Base-by-base conservation (phyloP, 306 rosid species). In the Urtica urens region DNA sequence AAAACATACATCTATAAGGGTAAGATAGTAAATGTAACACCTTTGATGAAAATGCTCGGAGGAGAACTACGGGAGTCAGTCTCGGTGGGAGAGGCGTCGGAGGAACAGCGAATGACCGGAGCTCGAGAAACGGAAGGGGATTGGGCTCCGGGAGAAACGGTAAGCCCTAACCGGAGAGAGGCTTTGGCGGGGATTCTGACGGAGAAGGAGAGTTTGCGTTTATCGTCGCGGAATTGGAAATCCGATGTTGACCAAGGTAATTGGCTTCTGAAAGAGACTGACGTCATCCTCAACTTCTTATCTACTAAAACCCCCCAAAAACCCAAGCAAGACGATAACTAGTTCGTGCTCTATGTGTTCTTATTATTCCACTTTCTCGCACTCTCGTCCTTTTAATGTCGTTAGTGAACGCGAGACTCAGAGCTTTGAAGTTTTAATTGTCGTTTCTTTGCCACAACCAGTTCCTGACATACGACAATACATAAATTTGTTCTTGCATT, bases 11-110 rank as follows among this genome's bases (percentile, higher is more conserved):
- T 42, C 12, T 43, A 47, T 20, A 41, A 1, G 17, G 28, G 6
- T 24, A 47, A 7, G 27, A 10, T 19, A 12, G 7, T 45, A 10
- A 22, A 23, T 25, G 9, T 26, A 17, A 24, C 66, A 77, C 79
- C 83, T 66, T 69, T 72, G 24, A 77, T 49, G 48, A 62, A 64
- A 49, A 72, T 24, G 46, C 39, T 65, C 12, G 62, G 8, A 3
- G 62, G 46, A 57, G 67, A 61, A 66, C 47, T 15, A 4, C 1
- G 38, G 10, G 4, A 6, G 27, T 23, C 29, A 38, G 31, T 24
- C 2, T 60, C 39, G 3, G 19, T 16, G 8, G 65, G 50, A 57
- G 71, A 40, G 40, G 22, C 30, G n/a, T 14, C 11, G 12, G 55
- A 19, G 4, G 44, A 49, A 26, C 63, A 44, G 71, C 57, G 44